Conservation (phyloP, 108 stramenopile genomes). For the Aureococcus anophagefferens region DNA sequence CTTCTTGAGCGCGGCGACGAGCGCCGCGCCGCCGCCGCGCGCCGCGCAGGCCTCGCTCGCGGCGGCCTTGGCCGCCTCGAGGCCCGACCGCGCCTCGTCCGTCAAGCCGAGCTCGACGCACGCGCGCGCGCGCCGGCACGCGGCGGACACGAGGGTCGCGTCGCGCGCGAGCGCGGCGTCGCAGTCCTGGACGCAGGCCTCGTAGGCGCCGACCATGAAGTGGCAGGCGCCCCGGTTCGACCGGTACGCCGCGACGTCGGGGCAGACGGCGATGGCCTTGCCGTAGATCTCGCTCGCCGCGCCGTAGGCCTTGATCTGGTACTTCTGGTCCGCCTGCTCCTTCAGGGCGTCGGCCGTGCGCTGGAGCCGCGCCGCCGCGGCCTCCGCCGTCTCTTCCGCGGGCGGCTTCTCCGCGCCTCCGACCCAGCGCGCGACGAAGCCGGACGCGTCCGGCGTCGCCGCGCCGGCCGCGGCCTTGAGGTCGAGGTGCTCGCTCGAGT, state of each 20-base stretch:
- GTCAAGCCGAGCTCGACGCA: not conserved
- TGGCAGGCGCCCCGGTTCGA: conserved; percentile 16
- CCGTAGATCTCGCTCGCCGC: conserved; percentile 40
- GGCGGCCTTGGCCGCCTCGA: too few species aligned
- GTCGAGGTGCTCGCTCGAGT: conserved; percentile 6
- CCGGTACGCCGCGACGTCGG: not conserved
- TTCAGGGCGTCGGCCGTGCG: conserved; percentile 33
- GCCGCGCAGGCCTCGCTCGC: not conserved
- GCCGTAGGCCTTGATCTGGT: conserved; percentile 22
- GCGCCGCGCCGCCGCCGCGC: not conserved
- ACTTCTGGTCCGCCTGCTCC: conserved; percentile 42
- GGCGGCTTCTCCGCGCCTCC: not conserved
- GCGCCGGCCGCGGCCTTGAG: not conserved
- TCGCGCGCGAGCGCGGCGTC: not conserved
- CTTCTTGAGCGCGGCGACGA: not conserved
- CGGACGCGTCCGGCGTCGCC: not conserved
- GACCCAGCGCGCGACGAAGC: too few species aligned
- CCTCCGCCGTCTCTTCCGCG: too few species aligned
- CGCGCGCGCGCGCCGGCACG: not conserved
- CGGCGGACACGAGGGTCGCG: not conserved
- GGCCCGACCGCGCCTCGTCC: not conserved
- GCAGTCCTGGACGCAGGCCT: conserved; percentile 3
- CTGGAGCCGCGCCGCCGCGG: too few species aligned
- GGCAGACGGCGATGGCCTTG: conserved; percentile 28
- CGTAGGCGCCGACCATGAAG: not conserved